Conservation (phyloP, 208 protist genomes). For the Naegleria gruberi region DNA sequence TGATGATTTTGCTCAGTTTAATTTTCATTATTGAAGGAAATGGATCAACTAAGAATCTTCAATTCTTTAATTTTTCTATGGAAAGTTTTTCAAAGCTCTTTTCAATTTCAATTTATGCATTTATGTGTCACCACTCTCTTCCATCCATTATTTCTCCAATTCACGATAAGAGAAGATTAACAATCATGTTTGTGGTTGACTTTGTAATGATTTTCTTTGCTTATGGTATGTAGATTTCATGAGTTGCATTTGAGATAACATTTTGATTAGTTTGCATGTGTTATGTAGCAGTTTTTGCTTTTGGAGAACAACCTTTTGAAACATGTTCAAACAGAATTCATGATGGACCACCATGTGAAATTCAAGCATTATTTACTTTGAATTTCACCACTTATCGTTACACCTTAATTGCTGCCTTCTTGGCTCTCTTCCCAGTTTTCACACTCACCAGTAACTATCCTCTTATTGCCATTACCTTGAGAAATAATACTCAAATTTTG, state of each 20-base stretch:
- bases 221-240: conserved; percentile 22
- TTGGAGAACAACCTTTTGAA: conserved; percentile 28
- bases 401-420: conserved; percentile 36
- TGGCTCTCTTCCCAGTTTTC: conserved; percentile 48
- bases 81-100: conserved; percentile 33
- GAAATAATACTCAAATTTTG: conserved; percentile 45
- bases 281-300: conserved; percentile 35
- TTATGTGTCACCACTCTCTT: conserved; percentile 50
- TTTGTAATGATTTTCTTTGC: conserved; percentile 33
- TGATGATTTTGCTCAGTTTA: conserved; percentile 45
- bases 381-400: conserved; percentile 31
- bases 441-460: conserved; percentile 50
- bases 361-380: conserved; percentile 9
- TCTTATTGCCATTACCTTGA: conserved; percentile 46
- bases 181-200: conserved; percentile 27
- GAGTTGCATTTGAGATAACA: background rate
- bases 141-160: conserved; percentile 41
- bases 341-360: conserved; percentile 22
- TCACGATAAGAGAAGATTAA: conserved; percentile 33
- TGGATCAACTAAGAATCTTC: conserved; percentile 12
- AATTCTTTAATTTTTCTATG: conserved; percentile 30
- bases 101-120: conserved; percentile 43
- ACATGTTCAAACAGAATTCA: conserved; percentile 22
- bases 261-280: conserved; percentile 25
- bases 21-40: conserved; percentile 43